These are phyloP conservation scores for Penicillium roqueforti DNA, from an alignment of 495 filamentous ascomycete genomes.

Conservation along the genomic window DNA sequence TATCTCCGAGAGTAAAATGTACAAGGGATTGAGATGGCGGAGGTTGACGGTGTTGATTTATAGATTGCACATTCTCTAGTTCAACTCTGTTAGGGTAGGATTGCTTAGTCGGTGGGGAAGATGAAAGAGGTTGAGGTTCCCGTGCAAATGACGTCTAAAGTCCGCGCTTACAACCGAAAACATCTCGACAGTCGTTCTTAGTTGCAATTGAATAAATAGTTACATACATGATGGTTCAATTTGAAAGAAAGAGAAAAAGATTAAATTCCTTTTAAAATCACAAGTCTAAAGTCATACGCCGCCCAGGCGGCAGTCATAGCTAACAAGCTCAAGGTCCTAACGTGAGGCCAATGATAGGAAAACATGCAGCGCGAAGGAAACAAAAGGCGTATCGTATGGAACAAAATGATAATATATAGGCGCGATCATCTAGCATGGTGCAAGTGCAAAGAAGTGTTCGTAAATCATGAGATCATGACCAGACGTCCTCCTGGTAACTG, in stretches of 20 bases:
- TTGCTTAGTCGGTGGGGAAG: background rate
- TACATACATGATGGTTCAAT: background rate
- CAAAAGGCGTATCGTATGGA: slow-evolving; percentile 9
- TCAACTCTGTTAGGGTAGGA: background rate
- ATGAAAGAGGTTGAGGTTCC: slow-evolving; percentile 9
- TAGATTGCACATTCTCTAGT: slow-evolving; percentile 14
- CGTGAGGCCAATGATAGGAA: slow-evolving; percentile 22
- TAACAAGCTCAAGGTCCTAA: background rate
- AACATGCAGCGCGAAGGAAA: slow-evolving; percentile 25
- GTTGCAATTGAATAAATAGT: background rate
- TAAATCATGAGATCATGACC: slow-evolving; percentile 58
- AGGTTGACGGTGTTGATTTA: background rate
- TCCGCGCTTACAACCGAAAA: slow-evolving; percentile 28
- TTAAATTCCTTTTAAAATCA: slow-evolving; percentile 14
- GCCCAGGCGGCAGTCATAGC: background rate
- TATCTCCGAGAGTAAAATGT: background rate
- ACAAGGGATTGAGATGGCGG: background rate
- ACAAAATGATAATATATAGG: slow-evolving; percentile 34
- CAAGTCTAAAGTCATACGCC: slow-evolving; percentile 12
- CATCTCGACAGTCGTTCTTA: background rate
- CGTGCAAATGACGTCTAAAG: slow-evolving; percentile 25
- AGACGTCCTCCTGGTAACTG: slow-evolving; percentile 96
- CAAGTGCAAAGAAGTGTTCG: slow-evolving; percentile 20
- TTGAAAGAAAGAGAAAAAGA: background rate
- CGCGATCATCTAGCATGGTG: slow-evolving; percentile 32